These are phyloP conservation scores for Eleusine coracana DNA, from an alignment of 176 grass and related monocot species.

Conservation along the genomic window DNA sequence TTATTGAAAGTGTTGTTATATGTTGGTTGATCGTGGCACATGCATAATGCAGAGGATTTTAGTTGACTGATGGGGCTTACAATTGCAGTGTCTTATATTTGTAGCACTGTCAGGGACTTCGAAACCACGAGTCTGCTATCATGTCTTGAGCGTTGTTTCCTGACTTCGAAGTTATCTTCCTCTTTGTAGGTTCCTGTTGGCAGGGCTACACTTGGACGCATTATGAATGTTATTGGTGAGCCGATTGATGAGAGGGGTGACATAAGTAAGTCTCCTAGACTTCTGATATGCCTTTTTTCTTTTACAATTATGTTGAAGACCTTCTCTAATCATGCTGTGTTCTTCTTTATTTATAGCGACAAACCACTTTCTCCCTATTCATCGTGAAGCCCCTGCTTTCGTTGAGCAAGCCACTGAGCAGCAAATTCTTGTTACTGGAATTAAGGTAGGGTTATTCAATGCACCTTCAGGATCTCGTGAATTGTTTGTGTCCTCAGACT, in stretches of 20 bases:
- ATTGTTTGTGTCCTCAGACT: not conserved
- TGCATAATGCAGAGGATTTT: not conserved
- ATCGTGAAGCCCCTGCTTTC: conserved; percentile 89
- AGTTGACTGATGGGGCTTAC: not conserved
- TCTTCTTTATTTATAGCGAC: conserved; percentile 49
- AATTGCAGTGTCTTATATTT: not conserved
- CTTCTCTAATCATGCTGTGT: not conserved
- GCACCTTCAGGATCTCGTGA: not conserved
- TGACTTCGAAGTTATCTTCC: conserved; percentile 23
- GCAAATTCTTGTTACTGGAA: conserved; percentile 97
- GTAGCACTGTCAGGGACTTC: not conserved
- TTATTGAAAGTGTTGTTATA: no score
- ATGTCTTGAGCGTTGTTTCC: not conserved
- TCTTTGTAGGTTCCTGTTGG: conserved; percentile 81
- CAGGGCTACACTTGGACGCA: conserved; percentile 91
- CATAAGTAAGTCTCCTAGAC: conserved; percentile 59
- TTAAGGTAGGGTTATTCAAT: conserved; percentile 53
- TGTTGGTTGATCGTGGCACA: not conserved
- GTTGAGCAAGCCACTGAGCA: conserved; percentile 97
- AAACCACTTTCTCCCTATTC: conserved; percentile 83
- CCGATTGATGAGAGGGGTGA: conserved; percentile 90
- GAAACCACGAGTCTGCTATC: not conserved
- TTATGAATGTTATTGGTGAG: conserved; percentile 93
- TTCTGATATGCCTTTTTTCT: not conserved
- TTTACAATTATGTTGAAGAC: not conserved